Conservation (phyloP, 2,329 filamentous ascomycete genomes). For the Nemania sp. region DNA sequence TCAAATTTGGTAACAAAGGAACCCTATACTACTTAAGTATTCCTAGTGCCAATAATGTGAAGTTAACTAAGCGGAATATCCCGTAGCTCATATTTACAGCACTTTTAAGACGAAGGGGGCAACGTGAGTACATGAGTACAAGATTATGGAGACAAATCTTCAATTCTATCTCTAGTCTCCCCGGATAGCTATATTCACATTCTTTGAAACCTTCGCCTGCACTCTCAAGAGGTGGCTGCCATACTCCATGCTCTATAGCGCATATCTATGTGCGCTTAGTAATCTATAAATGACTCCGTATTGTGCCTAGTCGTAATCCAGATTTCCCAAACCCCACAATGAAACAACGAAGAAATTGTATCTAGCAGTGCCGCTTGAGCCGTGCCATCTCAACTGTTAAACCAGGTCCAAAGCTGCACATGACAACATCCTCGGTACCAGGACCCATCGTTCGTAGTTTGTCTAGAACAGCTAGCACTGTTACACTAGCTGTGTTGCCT, state of each 20-base stretch:
- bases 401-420: conserved; percentile 38
- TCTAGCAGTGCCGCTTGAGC: conserved; percentile 33
- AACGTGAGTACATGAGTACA: no score
- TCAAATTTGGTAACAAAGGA: neutral
- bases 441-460: conserved; percentile 32
- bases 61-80: neutral
- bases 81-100: neutral
- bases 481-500: conserved; percentile 38
- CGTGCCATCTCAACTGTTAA: conserved; percentile 40
- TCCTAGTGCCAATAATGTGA: neutral
- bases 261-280: neutral
- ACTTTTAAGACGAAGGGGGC: neutral
- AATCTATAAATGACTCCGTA: neutral
- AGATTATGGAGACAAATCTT: neutral
- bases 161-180: neutral
- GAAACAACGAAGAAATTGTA: neutral
- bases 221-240: neutral
- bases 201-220: neutral
- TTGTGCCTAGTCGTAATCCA: neutral
- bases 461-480: conserved; percentile 37
- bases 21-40: neutral
- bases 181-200: neutral
- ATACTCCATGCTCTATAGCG: neutral
- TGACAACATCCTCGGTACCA: conserved; percentile 35
- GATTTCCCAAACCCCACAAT: neutral